These are phyloP conservation scores for Naganishia vishniacii DNA, from an alignment of 768 basidiomycete genomes.

Conservation along the genomic window DNA sequence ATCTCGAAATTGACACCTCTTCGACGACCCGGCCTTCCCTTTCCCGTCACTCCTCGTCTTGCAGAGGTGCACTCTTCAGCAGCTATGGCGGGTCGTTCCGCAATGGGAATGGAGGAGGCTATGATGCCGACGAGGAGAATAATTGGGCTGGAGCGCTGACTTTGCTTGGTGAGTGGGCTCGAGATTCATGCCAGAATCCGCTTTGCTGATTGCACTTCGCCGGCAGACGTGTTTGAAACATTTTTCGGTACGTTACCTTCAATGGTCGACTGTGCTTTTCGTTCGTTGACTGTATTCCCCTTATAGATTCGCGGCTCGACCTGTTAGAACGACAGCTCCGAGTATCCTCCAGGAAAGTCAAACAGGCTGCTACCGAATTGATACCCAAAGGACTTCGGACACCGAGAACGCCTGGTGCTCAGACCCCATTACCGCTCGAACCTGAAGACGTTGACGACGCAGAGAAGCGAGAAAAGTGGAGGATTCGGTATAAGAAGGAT, in stretches of 20 bases:
- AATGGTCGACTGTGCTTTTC: neutral
- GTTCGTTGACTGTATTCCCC: neutral
- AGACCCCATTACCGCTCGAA: conserved; percentile 31
- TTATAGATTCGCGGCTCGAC: conserved; percentile 62
- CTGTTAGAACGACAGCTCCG: conserved; percentile 66
- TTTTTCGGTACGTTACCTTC: conserved; percentile 56
- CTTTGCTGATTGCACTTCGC: neutral
- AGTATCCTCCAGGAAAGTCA: conserved; percentile 77
- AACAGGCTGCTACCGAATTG: conserved; percentile 72
- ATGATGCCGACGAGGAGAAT: conserved; percentile 29
- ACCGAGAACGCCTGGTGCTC: conserved; percentile 29
- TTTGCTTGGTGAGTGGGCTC: conserved; percentile 61
- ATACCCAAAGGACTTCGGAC: conserved; percentile 56
- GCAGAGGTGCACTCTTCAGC: neutral
- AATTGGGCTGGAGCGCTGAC: conserved; percentile 73
- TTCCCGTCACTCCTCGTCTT: neutral
- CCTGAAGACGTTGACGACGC: conserved; percentile 51
- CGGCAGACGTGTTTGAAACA: conserved; percentile 81
- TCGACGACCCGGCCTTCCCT: neutral
- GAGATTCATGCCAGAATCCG: neutral
- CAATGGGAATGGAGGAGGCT: conserved; percentile 20
- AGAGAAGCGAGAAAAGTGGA: conserved; percentile 54
- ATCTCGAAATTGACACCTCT: neutral
- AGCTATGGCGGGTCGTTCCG: neutral
- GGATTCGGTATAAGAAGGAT: conserved; percentile 59